A percentile compares a stretch with the other conserved stretches of the same genome.
Conservation (phyloP, 2,329 filamentous ascomycete genomes). For the Cadophora sp. region DNA sequence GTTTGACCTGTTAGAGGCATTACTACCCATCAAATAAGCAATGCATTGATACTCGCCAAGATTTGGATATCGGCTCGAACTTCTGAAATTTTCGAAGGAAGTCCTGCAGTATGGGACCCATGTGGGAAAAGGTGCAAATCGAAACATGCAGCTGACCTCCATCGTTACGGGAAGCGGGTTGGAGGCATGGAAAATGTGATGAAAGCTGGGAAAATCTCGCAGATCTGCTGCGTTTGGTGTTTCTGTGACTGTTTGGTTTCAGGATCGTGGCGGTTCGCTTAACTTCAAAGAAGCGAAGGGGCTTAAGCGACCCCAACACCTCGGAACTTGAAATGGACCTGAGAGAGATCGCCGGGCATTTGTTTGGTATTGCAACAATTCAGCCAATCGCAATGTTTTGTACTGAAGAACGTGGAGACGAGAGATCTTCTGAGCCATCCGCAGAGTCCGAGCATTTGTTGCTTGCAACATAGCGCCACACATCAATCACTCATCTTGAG, state of each 20-base stretch:
- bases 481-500: background rate
- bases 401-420: background rate
- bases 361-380: background rate
- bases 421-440: background rate
- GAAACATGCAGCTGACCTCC: conserved; percentile 2
- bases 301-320: conserved; percentile 8
- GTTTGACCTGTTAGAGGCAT: background rate
- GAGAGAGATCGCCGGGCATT: background rate
- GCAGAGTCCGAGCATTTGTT: background rate
- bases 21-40: background rate
- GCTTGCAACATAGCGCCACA: background rate
- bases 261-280: conserved; percentile 1
- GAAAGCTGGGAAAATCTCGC: background rate
- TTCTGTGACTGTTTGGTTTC: conserved; percentile 18
- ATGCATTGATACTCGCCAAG: background rate
- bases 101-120: background rate
- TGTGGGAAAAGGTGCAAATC: background rate
- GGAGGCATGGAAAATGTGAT: background rate
- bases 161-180: background rate
- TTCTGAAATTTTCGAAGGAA: background rate
- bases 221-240: conserved; percentile 2
- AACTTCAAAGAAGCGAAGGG: background rate
- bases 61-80: background rate
- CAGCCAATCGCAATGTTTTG: background rate
- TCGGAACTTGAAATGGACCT: background rate